Evolutionary conservation across 2,329 filamentous ascomycete genomes (phyloP), one percentile per base, ranked within the genome.

Genomic region (Trichoderma endophyticum): DNA sequence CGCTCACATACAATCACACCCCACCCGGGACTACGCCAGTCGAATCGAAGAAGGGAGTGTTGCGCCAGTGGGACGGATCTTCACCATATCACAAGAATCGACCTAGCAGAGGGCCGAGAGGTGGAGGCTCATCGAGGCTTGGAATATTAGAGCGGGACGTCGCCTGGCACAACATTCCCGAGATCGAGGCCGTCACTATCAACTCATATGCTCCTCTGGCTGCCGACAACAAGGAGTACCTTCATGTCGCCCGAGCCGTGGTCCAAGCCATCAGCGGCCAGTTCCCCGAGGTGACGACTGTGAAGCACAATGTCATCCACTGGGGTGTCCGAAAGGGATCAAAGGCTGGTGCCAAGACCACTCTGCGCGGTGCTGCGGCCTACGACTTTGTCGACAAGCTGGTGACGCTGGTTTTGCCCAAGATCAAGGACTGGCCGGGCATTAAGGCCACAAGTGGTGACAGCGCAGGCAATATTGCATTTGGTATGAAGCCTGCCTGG

Each of bases 81-180:
- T 97, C 93, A 8, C 96, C 95, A 3, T 99, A 99, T 84, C 95
- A 95, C 86, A 93, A 94, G 84, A 97, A 97, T 82, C 89, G 96
- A 77, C 92, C 93, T 5, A 89, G 93, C 75, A 91, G 96, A 75
- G 93, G 92, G 1, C 96, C 96, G 6, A 89, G 95, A 78, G 96
- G 96, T 75, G 89, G 90, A 75, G 79, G 81, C 65, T 83, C 82
- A 5, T 90, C 93, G 74, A 87, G 88, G 67, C 84, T 97, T 76
- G 87, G 89, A 75, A 84, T 94, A 73, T 79, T 97, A 71, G 93
- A 95, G 83, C 86, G 88, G 73, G 86, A 92, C 70, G 87, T 95
- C 71, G 92, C 88, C 28, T 98, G 94, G 87, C 89, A 89, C 78
- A 97, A 97, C 81, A 88, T 99, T 48, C 96, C 96, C 54, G 89